A percentile compares a stretch with the other conserved stretches of the same genome.
Evolutionary conservation across 352 stramenopile genomes (phyloP).

Genomic region (Globisporangium nodosum): DNA sequence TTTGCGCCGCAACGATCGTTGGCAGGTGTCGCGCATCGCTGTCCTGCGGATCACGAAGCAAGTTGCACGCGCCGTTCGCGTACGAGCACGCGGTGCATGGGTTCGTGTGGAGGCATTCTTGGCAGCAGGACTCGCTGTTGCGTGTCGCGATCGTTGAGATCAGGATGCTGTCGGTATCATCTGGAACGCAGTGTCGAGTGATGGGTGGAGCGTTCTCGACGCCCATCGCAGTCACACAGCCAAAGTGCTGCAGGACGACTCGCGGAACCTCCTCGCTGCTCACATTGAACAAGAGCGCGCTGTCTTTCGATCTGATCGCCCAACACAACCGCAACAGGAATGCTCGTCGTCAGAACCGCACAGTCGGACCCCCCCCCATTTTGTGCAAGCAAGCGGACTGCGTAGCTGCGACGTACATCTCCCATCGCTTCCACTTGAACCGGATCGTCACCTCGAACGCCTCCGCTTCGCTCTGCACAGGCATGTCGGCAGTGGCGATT

Average conservation of each 20-base stretch:
- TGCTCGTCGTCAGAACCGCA: background rate
- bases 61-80: conserved; percentile 3
- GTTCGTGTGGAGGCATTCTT: conserved; percentile 8
- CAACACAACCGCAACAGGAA: background rate
- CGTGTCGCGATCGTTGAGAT: background rate
- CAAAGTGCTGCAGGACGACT: conserved; percentile 8
- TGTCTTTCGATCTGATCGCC: conserved; percentile 2
- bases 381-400: background rate
- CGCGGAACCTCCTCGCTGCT: background rate
- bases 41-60: conserved; percentile 14
- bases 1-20: background rate
- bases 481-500: conserved; percentile 1
- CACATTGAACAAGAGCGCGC: conserved; percentile 5
- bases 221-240: conserved; percentile 18
- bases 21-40: background rate
- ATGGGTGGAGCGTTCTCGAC: background rate
- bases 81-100: conserved; percentile 12
- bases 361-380: no score
- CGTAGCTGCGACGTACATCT: conserved; percentile 12
- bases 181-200: conserved; percentile 2
- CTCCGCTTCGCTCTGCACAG: conserved; percentile 8
- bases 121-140: conserved; percentile 10
- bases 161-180: conserved; percentile 6
- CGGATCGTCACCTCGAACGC: conserved; percentile 12
- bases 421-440: conserved; percentile 13